Evolutionary conservation across 2,329 filamentous ascomycete species (phyloP), one percentile per base, ranked within the genome.

Genomic region (Plenodomus lindquistii): DNA sequence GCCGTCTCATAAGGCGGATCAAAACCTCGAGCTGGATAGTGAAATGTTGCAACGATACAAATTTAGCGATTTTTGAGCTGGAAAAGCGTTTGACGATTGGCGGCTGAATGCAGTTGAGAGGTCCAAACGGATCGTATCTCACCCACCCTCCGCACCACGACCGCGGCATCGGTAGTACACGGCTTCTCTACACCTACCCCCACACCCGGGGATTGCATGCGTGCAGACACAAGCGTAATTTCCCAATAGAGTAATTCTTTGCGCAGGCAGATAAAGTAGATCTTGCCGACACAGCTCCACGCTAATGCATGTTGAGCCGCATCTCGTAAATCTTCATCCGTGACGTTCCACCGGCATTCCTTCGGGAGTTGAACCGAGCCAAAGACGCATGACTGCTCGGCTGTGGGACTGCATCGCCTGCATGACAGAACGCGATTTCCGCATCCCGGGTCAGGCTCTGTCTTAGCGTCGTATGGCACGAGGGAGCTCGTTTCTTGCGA

Each of bases 1-100:
- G 69, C 69, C 48, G 69, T 67, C 18, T 66, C 70, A 46, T 73
- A 63, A 71, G 45, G 37, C 38, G 27, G n/a, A n/a, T n/a, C n/a
- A n/a, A n/a, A 24, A 24, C 6, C 6, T 6, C 22, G 10, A 24
- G 22, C 10, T 24, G 22, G 10, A 24, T 24, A 15, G 11, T 7
- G 27, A 8, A 11, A 31, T 31, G 27, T 31, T 8, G 6, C 6
- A 31, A 7, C 4, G 27, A 7, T 8, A 15, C 11, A 4, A 31
- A 31, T 31, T 31, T 15, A 15, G 27, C 27, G 27, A 7, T 31
- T 31, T 31, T 7, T 4, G 6, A 15, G 11, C 6, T 15, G 27
- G 22, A 34, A 6, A 20, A 29, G 27, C 21, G 20, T 37, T 15
- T 13, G 15, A 15, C 15, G 22, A 31, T 31, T 31, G 27, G 27